phyloP scores from a whole-genome alignment of 2,329 filamentous ascomycete species.

The Hypoxylon sp. region DNA sequence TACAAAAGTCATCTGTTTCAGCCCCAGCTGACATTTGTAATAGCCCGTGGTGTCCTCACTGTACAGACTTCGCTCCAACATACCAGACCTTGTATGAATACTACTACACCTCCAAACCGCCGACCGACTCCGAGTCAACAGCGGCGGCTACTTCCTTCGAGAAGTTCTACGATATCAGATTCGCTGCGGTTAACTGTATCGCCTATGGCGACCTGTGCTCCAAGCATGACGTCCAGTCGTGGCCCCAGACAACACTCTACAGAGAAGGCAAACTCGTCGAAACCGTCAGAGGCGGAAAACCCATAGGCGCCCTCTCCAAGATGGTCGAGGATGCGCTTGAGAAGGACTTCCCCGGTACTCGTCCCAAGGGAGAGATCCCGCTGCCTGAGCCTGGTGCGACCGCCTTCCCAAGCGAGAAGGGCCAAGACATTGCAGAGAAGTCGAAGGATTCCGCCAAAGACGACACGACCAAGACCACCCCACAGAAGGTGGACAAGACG shows the following conservation, averaged over 20 bases:
- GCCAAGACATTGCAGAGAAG: slow-evolving; percentile 37
- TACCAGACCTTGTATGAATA: slow-evolving; percentile 96
- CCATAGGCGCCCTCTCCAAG: slow-evolving; percentile 69
- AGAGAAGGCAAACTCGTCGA: slow-evolving; percentile 77
- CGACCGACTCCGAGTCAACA: slow-evolving; percentile 62
- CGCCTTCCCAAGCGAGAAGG: slow-evolving; percentile 47
- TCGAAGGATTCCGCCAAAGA: slow-evolving; percentile 38
- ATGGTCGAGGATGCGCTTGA: slow-evolving; percentile 82
- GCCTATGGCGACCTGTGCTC: slow-evolving; percentile 81
- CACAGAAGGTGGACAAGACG: slow-evolving; percentile 28
- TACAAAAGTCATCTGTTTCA: not conserved
- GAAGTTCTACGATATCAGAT: slow-evolving; percentile 87
- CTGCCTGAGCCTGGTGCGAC: slow-evolving; percentile 76
- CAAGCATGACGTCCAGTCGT: slow-evolving; percentile 71
- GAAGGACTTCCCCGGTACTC: slow-evolving; percentile 78
- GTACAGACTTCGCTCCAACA: slow-evolving; percentile 78
- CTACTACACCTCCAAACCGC: slow-evolving; percentile 85
- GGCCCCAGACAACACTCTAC: slow-evolving; percentile 80
- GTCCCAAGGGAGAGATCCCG: slow-evolving; percentile 68
- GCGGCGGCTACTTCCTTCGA: slow-evolving; percentile 64
- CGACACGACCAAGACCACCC: slow-evolving; percentile 41
- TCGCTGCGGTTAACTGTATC: slow-evolving; percentile 85
- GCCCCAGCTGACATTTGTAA: slow-evolving; percentile 11
- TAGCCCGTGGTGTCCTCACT: slow-evolving; percentile 74
- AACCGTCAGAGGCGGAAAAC: slow-evolving; percentile 70